Conservation (phyloP, 1,139 yeast species). For the Diutina rugosa region DNA sequence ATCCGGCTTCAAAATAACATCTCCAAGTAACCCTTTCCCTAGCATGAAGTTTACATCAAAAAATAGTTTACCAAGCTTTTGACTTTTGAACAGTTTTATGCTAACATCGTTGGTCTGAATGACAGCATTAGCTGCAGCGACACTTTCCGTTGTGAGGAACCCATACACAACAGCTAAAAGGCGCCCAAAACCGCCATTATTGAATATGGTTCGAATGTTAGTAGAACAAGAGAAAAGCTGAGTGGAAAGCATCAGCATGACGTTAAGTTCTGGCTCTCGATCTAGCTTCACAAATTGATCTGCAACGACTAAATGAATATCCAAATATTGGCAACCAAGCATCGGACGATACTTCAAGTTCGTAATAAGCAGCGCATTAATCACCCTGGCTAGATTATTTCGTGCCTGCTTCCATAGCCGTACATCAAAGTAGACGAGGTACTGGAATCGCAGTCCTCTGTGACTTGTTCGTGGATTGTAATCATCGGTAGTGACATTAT, state of each 20-base stretch:
- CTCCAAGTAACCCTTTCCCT: conserved; percentile 50
- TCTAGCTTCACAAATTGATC: conserved; percentile 62
- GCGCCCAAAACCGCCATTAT: conserved; percentile 58
- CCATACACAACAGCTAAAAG: conserved; percentile 57
- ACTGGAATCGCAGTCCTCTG: conserved; percentile 67
- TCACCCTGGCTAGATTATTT: conserved; percentile 48
- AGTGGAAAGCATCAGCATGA: conserved; percentile 66
- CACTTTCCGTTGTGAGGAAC: conserved; percentile 40
- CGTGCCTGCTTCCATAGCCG: conserved; percentile 65
- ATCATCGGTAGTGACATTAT: conserved; percentile 8
- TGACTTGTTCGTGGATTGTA: conserved; percentile 13
- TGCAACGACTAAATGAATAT: conserved; percentile 67
- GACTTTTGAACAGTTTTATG: conserved; percentile 48
- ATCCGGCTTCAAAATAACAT: conserved; percentile 18
- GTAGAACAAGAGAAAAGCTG: conserved; percentile 81
- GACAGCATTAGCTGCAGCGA: background rate
- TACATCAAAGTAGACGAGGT: conserved; percentile 55
- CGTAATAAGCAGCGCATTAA: conserved; percentile 58
- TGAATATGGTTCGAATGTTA: conserved; percentile 55
- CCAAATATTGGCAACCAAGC: conserved; percentile 70
- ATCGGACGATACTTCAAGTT: conserved; percentile 45
- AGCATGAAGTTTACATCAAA: conserved; percentile 74
- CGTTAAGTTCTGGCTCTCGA: conserved; percentile 72
- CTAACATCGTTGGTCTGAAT: conserved; percentile 23
- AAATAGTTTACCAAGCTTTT: conserved; percentile 74